Base-by-base conservation (phyloP, 306 rosid genomes). In the Pterocarpus santalinus region DNA sequence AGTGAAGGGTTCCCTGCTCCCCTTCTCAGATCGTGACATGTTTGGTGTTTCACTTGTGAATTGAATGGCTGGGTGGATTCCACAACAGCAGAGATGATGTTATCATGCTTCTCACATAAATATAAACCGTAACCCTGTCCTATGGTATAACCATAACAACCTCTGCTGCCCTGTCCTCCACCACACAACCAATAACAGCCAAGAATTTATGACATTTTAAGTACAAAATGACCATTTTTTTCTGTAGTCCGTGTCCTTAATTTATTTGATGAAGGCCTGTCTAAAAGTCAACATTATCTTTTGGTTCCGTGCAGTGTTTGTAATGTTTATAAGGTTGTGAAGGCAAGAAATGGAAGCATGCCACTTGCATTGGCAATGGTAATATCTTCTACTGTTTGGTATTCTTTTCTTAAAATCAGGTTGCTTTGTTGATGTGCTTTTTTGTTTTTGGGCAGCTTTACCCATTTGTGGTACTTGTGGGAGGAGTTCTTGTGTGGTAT, bases 351-450 rank as follows among this genome's bases (percentile, higher is more conserved):
- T 65, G 92, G 86, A 89, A 93, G 87, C 89, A 87, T 90, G 94
- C 82, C 90, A 36, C 89, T 81, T 79, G 97, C 98, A 35, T 79
- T 96, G 82, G 98, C 98, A 56, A 96, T 93, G 99, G 99, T 96
- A 90, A 81, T 75, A 41, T 33, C 43, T 63, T 69, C 64, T 64
- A 46, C 5, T 55, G 36, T 80, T 34, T 2, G 66, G 28, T 65
- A 56, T 57, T 85, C 51, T 52, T 61, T 63, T 76, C 30, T 44
- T 61, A 57, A 69, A 69, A 57, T 71, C 43, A 85, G 5, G 46
- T 28, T 85, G 33, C 79, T 68, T 69, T 69, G 17, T 81, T 75
- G 28, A 81, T 71, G 14, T 35, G 22, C n/a, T 81, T 33, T 13
- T 80, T 67, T 22, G 28, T 88, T 85, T 79, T 44, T 78, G 84